These are phyloP conservation scores for Coemansia sp. DNA, from an alignment of 192 early-diverging fungal genomes.

Conservation along the genomic window DNA sequence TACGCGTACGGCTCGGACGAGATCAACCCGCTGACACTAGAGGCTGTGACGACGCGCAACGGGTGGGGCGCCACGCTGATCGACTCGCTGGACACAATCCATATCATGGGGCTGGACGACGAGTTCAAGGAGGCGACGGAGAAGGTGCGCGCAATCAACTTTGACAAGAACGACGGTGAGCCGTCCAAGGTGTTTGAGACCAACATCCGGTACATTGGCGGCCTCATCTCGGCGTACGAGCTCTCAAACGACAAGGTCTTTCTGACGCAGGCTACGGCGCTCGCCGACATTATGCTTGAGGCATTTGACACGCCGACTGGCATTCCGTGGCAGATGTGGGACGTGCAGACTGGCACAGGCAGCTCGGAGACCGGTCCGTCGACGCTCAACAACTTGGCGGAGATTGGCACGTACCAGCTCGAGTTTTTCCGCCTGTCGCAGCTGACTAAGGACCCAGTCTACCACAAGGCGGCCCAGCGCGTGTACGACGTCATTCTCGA, in stretches of 20 bases:
- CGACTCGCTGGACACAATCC: slow-evolving; percentile 85
- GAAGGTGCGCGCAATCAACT: slow-evolving; percentile 69
- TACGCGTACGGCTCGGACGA: slow-evolving; percentile 81
- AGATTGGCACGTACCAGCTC: slow-evolving; percentile 57
- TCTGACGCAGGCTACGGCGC: slow-evolving; percentile 70
- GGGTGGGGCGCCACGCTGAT: slow-evolving; percentile 89
- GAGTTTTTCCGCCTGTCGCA: slow-evolving; percentile 86
- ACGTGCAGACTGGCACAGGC: slow-evolving; percentile 59
- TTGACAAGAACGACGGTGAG: slow-evolving; percentile 68
- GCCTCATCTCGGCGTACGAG: slow-evolving; percentile 79
- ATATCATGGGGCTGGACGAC: slow-evolving; percentile 76
- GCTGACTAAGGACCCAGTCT: slow-evolving; percentile 73
- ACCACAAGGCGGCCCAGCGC: slow-evolving; percentile 76
- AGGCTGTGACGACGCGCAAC: slow-evolving; percentile 48
- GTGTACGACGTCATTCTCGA: slow-evolving; percentile 51
- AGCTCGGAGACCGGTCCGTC: slow-evolving; percentile 42
- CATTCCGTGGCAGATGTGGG: slow-evolving; percentile 70
- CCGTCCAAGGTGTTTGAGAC: slow-evolving; percentile 80
- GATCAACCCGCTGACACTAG: slow-evolving; percentile 53
- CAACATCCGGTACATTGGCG: slow-evolving; percentile 84
- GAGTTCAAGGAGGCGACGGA: slow-evolving; percentile 72
- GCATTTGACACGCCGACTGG: slow-evolving; percentile 60
- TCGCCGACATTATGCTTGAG: slow-evolving; percentile 75
- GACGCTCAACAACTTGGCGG: slow-evolving; percentile 50
- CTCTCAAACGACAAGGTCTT: slow-evolving; percentile 61